Percentiles rank a stretch among this genome's conserved stretches.
These are phyloP conservation scores for Leishmania braziliensis DNA, from an alignment of 208 protist species.

Conservation along the genomic window DNA sequence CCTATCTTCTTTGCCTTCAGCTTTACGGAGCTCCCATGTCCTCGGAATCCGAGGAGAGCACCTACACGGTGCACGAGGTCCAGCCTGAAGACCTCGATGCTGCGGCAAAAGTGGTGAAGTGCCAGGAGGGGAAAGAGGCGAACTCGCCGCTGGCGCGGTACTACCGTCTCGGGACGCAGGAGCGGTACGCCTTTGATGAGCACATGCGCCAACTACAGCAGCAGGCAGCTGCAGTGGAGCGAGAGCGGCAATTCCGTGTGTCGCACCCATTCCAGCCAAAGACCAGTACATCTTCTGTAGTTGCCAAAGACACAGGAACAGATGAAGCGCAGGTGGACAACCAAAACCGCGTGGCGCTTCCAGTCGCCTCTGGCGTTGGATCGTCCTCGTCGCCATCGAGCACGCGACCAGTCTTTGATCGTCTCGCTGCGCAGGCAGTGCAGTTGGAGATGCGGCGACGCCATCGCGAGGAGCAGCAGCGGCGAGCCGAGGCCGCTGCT, in stretches of 20 bases:
- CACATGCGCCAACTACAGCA: conserved; percentile 32
- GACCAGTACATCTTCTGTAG: neutral
- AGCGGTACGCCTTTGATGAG: conserved; percentile 63
- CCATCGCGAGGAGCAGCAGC: conserved; percentile 44
- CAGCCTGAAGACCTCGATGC: neutral
- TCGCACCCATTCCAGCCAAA: conserved; percentile 25
- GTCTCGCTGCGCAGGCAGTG: conserved; percentile 43
- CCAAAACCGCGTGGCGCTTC: neutral
- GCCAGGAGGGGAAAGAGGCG: neutral
- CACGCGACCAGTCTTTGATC: conserved; percentile 55
- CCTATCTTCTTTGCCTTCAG: neutral
- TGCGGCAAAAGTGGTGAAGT: neutral
- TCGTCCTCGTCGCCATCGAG: neutral
- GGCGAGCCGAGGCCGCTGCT: conserved; percentile 39
- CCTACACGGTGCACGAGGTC: conserved; percentile 30
- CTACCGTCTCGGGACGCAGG: conserved; percentile 62
- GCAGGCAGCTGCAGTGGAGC: conserved; percentile 6
- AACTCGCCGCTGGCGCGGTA: conserved; percentile 26
- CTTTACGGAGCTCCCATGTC: neutral
- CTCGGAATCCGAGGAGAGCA: conserved; percentile 27
- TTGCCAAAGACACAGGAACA: neutral
- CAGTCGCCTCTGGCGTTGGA: neutral
- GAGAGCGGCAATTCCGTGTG: conserved; percentile 21
- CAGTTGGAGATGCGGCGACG: conserved; percentile 38
- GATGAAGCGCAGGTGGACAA: neutral